phyloP scores from a whole-genome alignment of 2,329 filamentous ascomycete species.

The Paecilomyces dactylethromorphus region DNA sequence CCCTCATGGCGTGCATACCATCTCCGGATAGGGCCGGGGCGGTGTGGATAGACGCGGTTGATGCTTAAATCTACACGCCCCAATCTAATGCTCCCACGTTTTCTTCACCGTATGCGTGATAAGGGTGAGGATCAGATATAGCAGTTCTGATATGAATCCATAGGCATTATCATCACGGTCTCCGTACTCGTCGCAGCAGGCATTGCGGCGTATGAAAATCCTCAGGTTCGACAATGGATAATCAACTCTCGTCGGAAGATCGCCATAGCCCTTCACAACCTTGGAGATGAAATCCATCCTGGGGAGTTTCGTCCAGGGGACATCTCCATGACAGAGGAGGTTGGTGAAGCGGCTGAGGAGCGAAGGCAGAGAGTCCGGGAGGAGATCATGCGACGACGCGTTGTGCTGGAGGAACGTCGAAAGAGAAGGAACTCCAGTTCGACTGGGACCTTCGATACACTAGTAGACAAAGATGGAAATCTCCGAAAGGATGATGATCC shows the following conservation, averaged over 20 bases:
- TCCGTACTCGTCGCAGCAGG: constrained; percentile 57
- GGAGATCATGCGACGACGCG: constrained; percentile 38
- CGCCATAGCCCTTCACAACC: constrained; percentile 50
- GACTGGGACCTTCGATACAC: constrained; percentile 34
- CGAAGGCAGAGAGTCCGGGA: constrained; percentile 37
- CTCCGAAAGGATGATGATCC: constrained; percentile 14
- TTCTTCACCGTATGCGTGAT: background rate
- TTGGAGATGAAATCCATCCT: constrained; percentile 55
- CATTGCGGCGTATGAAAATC: constrained; percentile 58
- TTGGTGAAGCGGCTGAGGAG: constrained; percentile 37
- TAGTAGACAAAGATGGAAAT: constrained; percentile 39
- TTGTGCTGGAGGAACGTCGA: constrained; percentile 32
- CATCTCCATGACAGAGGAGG: constrained; percentile 43
- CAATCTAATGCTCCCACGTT: background rate
- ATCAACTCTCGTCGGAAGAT: constrained; percentile 56
- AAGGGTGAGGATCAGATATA: background rate
- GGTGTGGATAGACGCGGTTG: constrained; percentile 14
- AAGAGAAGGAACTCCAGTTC: constrained; percentile 17
- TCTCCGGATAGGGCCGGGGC: constrained; percentile 12
- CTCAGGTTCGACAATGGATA: constrained; percentile 57
- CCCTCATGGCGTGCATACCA: constrained; percentile 1
- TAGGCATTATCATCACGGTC: constrained; percentile 57
- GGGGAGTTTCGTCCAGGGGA: constrained; percentile 32
- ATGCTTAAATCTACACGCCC: constrained; percentile 18
- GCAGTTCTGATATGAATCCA: constrained; percentile 11